Conservation (phyloP, 1,139 yeast species). For the Hyphopichia buzzinii region DNA sequence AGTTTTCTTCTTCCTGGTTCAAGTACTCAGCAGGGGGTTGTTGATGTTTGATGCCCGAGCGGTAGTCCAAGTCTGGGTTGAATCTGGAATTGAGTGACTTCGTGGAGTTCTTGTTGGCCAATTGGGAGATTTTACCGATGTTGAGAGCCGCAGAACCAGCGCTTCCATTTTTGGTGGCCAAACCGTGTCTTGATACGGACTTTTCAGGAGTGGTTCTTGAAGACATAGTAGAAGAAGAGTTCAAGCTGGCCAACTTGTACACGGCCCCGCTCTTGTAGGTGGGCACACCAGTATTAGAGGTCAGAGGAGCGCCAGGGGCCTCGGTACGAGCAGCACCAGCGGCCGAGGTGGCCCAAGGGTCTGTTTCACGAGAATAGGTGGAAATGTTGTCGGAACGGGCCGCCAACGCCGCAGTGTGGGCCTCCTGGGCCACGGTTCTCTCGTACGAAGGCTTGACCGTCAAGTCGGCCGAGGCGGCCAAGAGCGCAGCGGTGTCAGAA, state of each 20-base stretch:
- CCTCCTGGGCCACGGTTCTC: slow-evolving; percentile 61
- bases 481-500: slow-evolving; percentile 72
- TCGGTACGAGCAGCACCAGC: slow-evolving; percentile 28
- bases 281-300: slow-evolving; percentile 33
- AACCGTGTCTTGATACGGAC: slow-evolving; percentile 44
- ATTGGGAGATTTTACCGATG: slow-evolving; percentile 39
- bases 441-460: slow-evolving; percentile 62
- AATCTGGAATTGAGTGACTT: slow-evolving; percentile 41
- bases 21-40: slow-evolving; percentile 25
- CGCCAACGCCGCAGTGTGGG: slow-evolving; percentile 62
- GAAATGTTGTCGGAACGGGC: slow-evolving; percentile 43
- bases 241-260: slow-evolving; percentile 40
- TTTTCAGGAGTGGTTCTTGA: slow-evolving; percentile 49
- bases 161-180: slow-evolving; percentile 25
- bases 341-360: slow-evolving; percentile 48
- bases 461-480: slow-evolving; percentile 67
- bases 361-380: slow-evolving; percentile 47
- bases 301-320: background rate
- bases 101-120: slow-evolving; percentile 45
- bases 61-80: slow-evolving; percentile 44
- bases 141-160: slow-evolving; percentile 30
- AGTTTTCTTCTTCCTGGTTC: slow-evolving; percentile 27
- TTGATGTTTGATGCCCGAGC: slow-evolving; percentile 35
- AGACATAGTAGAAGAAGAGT: slow-evolving; percentile 45
- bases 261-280: slow-evolving; percentile 36